Evolutionary conservation across 1,284 basidiomycete genomes (phyloP).

Genomic region (Sanghuangporus weigelae): DNA sequence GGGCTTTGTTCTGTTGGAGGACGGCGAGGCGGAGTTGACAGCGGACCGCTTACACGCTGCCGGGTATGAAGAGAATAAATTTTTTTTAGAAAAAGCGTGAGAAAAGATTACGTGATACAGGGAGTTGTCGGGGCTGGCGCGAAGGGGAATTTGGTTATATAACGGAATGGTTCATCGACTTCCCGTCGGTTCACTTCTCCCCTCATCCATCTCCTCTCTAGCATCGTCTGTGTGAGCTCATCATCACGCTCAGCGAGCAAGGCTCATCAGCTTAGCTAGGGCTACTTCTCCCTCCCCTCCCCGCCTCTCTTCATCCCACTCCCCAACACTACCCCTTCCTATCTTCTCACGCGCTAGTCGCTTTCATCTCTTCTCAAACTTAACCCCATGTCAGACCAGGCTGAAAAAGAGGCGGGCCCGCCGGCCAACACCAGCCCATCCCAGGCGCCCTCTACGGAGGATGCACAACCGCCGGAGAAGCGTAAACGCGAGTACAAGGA

Average conservation of each 20-base stretch:
- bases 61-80: not conserved
- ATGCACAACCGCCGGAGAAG: slow-evolving; percentile 41
- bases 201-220: slow-evolving; percentile 5
- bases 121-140: not conserved
- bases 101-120: not conserved
- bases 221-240: not conserved
- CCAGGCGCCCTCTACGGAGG: slow-evolving; percentile 23
- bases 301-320: slow-evolving; percentile 2
- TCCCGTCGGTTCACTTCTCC: not conserved
- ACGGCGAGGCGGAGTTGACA: not conserved
- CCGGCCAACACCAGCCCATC: slow-evolving; percentile 27
- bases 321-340: slow-evolving; percentile 1
- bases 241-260: slow-evolving; percentile 2
- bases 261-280: not conserved
- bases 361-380: not conserved
- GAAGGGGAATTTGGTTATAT: not conserved
- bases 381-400: slow-evolving; percentile 34
- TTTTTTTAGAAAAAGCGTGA: not conserved
- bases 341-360: slow-evolving; percentile 10
- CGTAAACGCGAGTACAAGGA: slow-evolving; percentile 92
- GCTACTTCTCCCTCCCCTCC: not conserved
- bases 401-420: slow-evolving; percentile 62
- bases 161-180: not conserved
- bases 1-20: not conserved
- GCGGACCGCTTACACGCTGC: not conserved